Evolutionary conservation across 768 basidiomycete species (phyloP).

Genomic region (Tricholoma sp.): DNA sequence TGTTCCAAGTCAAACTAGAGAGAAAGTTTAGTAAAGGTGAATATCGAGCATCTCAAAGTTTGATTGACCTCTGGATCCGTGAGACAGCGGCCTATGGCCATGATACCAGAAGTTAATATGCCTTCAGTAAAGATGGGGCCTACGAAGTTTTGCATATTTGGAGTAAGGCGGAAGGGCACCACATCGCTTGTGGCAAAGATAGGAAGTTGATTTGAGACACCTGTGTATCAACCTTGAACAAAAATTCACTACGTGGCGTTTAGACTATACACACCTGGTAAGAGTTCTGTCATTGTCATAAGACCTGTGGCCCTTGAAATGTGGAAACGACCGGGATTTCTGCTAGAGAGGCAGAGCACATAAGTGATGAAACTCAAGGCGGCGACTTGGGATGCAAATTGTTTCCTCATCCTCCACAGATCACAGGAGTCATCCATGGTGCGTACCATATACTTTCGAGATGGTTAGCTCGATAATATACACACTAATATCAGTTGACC

Average conservation of each 20-base stretch:
- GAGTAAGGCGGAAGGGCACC: conserved; percentile 96
- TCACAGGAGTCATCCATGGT: conserved; percentile 82
- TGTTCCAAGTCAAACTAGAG: conserved; percentile 86
- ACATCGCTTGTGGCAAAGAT: conserved; percentile 77
- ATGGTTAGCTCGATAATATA: neutral
- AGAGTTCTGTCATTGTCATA: conserved; percentile 88
- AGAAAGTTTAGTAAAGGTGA: neutral
- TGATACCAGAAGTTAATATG: conserved; percentile 76
- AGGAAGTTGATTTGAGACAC: conserved; percentile 40
- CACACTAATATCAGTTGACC: conserved; percentile 16
- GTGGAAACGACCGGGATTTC: conserved; percentile 81
- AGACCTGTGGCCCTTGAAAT: conserved; percentile 86
- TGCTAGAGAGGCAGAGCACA: conserved; percentile 76
- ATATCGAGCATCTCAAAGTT: neutral
- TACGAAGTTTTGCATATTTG: conserved; percentile 92
- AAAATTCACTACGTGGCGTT: neutral
- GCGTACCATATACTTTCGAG: conserved; percentile 77
- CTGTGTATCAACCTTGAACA: conserved; percentile 18
- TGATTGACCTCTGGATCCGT: conserved; percentile 82
- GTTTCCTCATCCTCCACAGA: conserved; percentile 96
- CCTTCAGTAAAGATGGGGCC: conserved; percentile 90
- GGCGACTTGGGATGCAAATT: conserved; percentile 89
- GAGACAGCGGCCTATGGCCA: conserved; percentile 87
- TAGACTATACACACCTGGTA: conserved; percentile 56
- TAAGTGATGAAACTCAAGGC: conserved; percentile 91